Evolutionary conservation across 73 alveolate genomes (phyloP), one percentile per base, ranked within the genome.

Genomic region (Tetrahymena malaccensis): DNA sequence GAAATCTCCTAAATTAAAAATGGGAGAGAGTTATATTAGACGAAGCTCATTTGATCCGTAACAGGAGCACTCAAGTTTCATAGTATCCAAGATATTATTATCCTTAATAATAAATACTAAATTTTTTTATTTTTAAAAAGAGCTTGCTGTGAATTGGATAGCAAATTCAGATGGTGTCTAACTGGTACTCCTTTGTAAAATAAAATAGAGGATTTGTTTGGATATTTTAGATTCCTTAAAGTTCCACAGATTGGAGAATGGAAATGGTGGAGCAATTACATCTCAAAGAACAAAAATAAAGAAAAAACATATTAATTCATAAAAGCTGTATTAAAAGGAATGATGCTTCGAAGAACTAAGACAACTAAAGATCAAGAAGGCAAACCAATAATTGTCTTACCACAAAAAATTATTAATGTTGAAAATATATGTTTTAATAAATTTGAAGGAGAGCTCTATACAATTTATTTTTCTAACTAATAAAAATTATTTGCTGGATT

Each of bases 111-210:
- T 19, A 70, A 19, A 70, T 27, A 56, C 33, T 56, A 56, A 56
- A 6, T 70, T 27, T 70, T 70, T 70, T 70, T 34, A 3, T 27
- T 37, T 44, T 43, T 94, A 4, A 40, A 40, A 40, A 95, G 43
- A 58, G 95, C 94, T 34, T 93, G 93, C 13, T 15, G 93, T 34
- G 94, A 94, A 5, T 57, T 95, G 35, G 22, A 95, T 35, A 55
- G 93, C 31, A 33, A 85, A 31, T 95, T n/a, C 55, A 95, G 95
- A 95, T 95, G 97, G 97, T 95, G 95, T 43, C 70, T 95, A 25
- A 95, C 97, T 8, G 97, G 97, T 85, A 95, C 97, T 31, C 97
- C 97, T 50, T 55, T 95, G 93, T 93, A 95, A 31, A 95, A 95
- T 56, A 95, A 95, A 85, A 93, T 85, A 85, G 97, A 95, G 33